These are phyloP conservation scores for Lycium barbarum DNA, from an alignment of 257 asterid genomes.

Conservation along the genomic window DNA sequence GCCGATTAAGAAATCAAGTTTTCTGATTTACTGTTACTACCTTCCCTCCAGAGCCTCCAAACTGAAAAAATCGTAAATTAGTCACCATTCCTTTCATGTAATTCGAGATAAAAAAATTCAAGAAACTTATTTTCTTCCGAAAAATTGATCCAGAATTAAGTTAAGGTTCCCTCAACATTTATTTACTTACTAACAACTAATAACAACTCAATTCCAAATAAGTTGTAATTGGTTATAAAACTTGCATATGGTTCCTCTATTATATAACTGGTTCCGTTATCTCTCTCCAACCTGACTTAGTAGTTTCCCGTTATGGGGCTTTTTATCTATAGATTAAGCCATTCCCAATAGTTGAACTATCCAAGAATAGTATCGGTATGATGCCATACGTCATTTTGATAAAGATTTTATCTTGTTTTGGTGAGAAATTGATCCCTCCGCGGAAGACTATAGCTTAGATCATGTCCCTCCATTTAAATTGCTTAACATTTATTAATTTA, in stretches of 20 bases:
- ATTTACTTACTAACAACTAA: conserved; percentile 6
- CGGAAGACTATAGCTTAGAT: not conserved
- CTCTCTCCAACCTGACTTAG: not conserved
- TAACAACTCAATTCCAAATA: not conserved
- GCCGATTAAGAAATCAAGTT: no score
- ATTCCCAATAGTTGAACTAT: not conserved
- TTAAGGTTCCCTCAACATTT: conserved; percentile 35
- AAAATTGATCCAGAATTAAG: not conserved
- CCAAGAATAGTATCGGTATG: no score
- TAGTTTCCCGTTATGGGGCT: not conserved
- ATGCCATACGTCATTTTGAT: not conserved
- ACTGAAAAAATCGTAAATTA: not conserved
- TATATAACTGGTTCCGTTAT: not conserved
- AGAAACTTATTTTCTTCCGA: not conserved
- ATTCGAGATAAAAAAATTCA: not conserved
- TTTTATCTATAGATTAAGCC: not conserved
- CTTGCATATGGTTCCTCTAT: not conserved
- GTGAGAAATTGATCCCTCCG: not conserved
- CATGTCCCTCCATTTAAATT: not conserved
- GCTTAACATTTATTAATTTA: not conserved
- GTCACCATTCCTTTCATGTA: not conserved
- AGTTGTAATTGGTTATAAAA: not conserved
- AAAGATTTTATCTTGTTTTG: not conserved
- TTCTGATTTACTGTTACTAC: not conserved
- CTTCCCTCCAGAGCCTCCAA: not conserved